These are phyloP conservation scores for Xylaria sp. DNA, from an alignment of 2,329 filamentous ascomycete genomes.

Conservation along the genomic window DNA sequence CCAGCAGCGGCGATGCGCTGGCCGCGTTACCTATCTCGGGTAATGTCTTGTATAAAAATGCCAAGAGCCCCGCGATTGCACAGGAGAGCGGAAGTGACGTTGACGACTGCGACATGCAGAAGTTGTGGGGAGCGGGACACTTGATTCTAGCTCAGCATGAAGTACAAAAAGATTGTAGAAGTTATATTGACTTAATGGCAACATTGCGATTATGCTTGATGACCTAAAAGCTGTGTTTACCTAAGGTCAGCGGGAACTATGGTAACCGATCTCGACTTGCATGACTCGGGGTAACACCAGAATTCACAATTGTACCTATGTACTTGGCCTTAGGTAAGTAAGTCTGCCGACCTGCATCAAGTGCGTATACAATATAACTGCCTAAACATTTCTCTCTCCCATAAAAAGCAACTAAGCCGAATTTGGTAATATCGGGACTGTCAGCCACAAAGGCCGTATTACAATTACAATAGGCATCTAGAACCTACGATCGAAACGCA, in stretches of 20 bases:
- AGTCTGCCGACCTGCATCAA: background rate
- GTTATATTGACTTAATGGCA: background rate
- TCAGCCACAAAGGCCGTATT: slow-evolving; percentile 12
- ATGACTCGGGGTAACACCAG: slow-evolving; percentile 9
- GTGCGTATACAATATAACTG: background rate
- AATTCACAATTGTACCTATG: background rate
- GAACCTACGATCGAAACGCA: slow-evolving; percentile 14
- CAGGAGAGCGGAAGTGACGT: slow-evolving; percentile 10
- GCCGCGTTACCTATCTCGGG: background rate
- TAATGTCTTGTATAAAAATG: slow-evolving; percentile 2
- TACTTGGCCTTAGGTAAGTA: slow-evolving; percentile 1
- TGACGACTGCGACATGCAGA: background rate
- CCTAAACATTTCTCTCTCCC: background rate
- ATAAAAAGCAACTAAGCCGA: slow-evolving; percentile 11
- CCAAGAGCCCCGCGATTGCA: slow-evolving; percentile 26
- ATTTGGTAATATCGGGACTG: slow-evolving; percentile 16
- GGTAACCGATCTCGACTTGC: background rate
- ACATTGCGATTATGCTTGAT: background rate
- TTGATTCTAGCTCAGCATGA: background rate
- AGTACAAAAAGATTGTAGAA: background rate
- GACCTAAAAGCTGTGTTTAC: slow-evolving; percentile 7
- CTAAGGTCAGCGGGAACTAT: slow-evolving; percentile 5
- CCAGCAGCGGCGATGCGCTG: slow-evolving; percentile 34
- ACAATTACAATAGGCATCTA: slow-evolving; percentile 8
- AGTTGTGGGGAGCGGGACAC: background rate